Evolutionary conservation across 495 filamentous ascomycete genomes (phyloP).

Genomic region (Penicillium verhagenii): DNA sequence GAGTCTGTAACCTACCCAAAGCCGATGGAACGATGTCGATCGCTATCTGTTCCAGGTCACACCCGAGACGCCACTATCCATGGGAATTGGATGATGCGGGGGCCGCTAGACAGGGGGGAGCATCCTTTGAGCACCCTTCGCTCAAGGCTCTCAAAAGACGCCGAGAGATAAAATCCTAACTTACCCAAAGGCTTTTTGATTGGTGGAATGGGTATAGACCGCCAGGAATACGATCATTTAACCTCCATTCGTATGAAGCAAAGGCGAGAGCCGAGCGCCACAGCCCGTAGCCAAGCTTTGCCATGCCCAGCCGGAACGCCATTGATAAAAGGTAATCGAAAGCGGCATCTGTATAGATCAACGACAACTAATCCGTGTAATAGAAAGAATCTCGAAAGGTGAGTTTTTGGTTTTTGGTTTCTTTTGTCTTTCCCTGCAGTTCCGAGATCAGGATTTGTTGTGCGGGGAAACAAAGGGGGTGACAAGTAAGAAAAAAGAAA

Average conservation of each 20-base stretch:
- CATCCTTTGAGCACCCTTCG: background rate
- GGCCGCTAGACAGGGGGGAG: conserved; percentile 7
- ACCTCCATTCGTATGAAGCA: background rate
- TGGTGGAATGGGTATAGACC: background rate
- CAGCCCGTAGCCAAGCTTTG: conserved; percentile 8
- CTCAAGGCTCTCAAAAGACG: background rate
- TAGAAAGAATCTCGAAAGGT: background rate
- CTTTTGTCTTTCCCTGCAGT: background rate
- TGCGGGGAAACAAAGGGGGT: background rate
- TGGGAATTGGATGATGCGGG: background rate
- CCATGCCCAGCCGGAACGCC: background rate
- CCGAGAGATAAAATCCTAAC: too few species aligned
- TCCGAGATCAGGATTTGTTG: background rate
- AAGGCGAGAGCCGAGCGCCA: conserved; percentile 8
- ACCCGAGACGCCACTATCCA: background rate
- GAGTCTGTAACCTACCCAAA: background rate
- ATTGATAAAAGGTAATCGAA: background rate
- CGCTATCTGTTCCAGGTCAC: conserved; percentile 4
- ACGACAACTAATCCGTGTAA: background rate
- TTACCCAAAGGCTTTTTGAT: background rate
- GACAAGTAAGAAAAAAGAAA: background rate
- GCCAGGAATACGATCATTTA: background rate
- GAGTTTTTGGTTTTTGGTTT: background rate
- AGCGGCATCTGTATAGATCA: background rate
- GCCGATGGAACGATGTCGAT: conserved; percentile 2